A percentile compares a stretch with the other conserved stretches of the same genome.
These are phyloP conservation scores for Apostasia ramifera DNA, from an alignment of 106 monocot genomes.

Conservation along the genomic window DNA sequence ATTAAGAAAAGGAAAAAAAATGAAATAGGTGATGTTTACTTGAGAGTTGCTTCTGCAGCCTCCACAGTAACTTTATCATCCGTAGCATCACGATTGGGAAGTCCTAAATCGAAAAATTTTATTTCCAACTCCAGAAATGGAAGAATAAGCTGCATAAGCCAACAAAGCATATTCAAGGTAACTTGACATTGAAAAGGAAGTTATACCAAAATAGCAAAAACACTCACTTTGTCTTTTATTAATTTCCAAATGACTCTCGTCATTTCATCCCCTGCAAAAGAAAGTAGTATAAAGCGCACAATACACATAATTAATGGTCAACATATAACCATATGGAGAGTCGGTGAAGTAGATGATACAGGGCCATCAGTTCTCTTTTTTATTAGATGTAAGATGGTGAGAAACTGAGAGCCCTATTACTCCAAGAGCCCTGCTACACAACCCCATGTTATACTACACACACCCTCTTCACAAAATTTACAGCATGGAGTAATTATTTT, in stretches of 20 bases:
- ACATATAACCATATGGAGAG: too few relatives aligned
- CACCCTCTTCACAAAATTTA: too few relatives aligned
- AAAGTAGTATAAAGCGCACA: not conserved
- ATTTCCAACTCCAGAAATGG: conserved; percentile 14
- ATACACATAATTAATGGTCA: too few relatives aligned
- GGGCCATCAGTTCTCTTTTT: too few relatives aligned
- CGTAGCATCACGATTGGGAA: conserved; percentile 10
- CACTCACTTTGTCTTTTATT: conserved; percentile 13
- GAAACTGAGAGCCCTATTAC: too few relatives aligned
- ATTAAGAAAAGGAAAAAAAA: not conserved
- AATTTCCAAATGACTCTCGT: conserved; percentile 14
- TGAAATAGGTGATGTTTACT: not conserved
- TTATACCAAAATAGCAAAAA: not conserved
- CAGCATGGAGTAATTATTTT: too few relatives aligned
- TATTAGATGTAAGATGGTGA: too few relatives aligned
- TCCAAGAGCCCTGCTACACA: too few relatives aligned
- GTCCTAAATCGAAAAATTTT: conserved; percentile 12
- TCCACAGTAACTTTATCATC: conserved; percentile 15
- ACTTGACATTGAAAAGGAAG: not conserved
- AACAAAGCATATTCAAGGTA: not conserved
- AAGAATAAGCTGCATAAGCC: conserved; percentile 8
- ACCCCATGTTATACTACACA: too few relatives aligned
- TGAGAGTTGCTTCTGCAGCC: conserved; percentile 8
- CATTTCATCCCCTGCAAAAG: conserved; percentile 18
- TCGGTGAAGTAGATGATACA: too few relatives aligned